phyloP scores from a whole-genome alignment of 495 filamentous ascomycete species.

The Aspergillus avenaceus region DNA sequence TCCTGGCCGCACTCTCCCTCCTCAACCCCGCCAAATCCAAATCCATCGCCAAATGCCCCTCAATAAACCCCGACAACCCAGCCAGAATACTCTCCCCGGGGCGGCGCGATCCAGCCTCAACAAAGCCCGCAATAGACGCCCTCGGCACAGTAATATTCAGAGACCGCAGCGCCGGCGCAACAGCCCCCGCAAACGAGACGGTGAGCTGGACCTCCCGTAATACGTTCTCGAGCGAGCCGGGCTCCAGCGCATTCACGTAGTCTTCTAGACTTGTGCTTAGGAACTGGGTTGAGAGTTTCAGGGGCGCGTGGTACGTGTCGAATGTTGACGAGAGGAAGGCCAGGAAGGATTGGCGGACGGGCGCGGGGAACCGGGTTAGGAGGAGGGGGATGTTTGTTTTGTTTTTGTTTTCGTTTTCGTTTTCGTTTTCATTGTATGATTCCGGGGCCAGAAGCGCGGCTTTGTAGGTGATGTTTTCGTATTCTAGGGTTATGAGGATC shows the following conservation, averaged over 20 bases:
- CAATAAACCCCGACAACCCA: constrained; percentile 40
- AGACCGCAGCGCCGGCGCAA: constrained; percentile 41
- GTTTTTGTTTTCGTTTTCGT: background rate
- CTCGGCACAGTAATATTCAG: constrained; percentile 44
- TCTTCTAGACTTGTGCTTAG: constrained; percentile 29
- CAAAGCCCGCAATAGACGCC: constrained; percentile 26
- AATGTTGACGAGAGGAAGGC: constrained; percentile 48
- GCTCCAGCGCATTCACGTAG: constrained; percentile 21
- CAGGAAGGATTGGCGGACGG: constrained; percentile 47
- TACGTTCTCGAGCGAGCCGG: constrained; percentile 22
- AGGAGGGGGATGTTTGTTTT: constrained; percentile 47
- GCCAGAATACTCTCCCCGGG: constrained; percentile 28
- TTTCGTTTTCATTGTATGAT: background rate
- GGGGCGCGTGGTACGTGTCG: constrained; percentile 42
- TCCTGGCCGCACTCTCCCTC: constrained; percentile 12
- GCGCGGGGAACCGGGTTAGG: constrained; percentile 46
- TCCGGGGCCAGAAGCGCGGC: constrained; percentile 36
- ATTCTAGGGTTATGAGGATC: constrained; percentile 42
- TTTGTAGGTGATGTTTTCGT: constrained; percentile 48
- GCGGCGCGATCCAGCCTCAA: constrained; percentile 1
- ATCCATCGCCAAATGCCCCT: constrained; percentile 47
- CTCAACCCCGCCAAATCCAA: constrained; percentile 28
- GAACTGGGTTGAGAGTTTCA: constrained; percentile 39
- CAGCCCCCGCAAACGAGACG: constrained; percentile 30
- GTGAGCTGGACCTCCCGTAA: constrained; percentile 40